phyloP scores from a whole-genome alignment of 2,329 filamentous ascomycete genomes.

The Talaromyces sp. region DNA sequence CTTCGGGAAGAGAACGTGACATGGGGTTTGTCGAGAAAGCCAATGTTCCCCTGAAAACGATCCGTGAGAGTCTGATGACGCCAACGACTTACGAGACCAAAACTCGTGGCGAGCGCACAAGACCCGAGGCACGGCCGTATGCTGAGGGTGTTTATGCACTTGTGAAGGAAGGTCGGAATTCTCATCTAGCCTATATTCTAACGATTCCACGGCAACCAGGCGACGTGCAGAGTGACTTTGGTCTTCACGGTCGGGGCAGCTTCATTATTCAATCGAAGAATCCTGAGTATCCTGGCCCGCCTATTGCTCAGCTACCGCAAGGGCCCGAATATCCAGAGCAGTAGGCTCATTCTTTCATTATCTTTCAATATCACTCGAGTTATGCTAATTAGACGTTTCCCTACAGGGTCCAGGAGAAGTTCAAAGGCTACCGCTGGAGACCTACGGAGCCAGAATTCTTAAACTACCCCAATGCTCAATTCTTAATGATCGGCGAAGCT shows the following conservation, averaged over 20 bases:
- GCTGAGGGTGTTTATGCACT: conserved; percentile 85
- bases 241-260: conserved; percentile 67
- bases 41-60: conserved; percentile 59
- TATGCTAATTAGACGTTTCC: not conserved
- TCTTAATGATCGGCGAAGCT: conserved; percentile 69
- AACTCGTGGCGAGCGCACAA: conserved; percentile 66
- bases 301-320: conserved; percentile 60
- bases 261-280: conserved; percentile 81
- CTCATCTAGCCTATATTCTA: conserved; percentile 75
- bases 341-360: conserved; percentile 41
- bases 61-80: conserved; percentile 70
- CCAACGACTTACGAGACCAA: conserved; percentile 70
- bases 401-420: conserved; percentile 65
- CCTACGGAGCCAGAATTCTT: conserved; percentile 70
- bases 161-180: conserved; percentile 66
- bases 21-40: conserved; percentile 81
- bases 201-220: conserved; percentile 69
- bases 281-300: conserved; percentile 65
- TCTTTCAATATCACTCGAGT: not conserved
- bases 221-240: conserved; percentile 71
- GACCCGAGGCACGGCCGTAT: conserved; percentile 68
- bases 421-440: conserved; percentile 69
- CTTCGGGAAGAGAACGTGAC: conserved; percentile 65
- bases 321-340: conserved; percentile 68
- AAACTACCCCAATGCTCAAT: conserved; percentile 70